Evolutionary conservation across 2,329 filamentous ascomycete genomes (phyloP).

Genomic region (Penicillium hesseltinei): DNA sequence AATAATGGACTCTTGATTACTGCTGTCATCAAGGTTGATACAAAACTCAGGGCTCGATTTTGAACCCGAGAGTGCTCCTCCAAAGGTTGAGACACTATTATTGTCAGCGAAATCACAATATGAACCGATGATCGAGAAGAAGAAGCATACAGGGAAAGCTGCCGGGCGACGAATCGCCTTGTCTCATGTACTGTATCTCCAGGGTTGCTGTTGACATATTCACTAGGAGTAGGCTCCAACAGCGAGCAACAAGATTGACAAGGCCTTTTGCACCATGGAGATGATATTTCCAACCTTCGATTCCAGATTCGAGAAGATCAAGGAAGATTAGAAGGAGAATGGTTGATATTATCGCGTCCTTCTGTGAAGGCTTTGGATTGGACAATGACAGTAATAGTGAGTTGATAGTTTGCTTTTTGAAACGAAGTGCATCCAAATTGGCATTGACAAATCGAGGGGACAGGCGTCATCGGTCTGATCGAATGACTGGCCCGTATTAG

Average conservation of each 20-base stretch:
- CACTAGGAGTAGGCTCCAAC: background rate
- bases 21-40: background rate
- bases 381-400: slow-evolving; percentile 12
- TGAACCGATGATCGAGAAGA: no score
- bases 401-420: slow-evolving; percentile 23
- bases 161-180: background rate
- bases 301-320: slow-evolving; percentile 10
- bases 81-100: background rate
- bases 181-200: background rate
- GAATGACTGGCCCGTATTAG: background rate
- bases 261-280: slow-evolving; percentile 4
- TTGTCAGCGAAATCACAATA: background rate
- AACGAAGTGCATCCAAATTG: slow-evolving; percentile 21
- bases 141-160: background rate
- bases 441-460: slow-evolving; percentile 4
- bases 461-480: background rate
- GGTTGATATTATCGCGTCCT: background rate
- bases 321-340: slow-evolving; percentile 8
- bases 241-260: background rate
- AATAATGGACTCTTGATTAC: background rate
- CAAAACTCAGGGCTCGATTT: background rate
- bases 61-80: background rate
- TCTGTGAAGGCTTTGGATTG: background rate
- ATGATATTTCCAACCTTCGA: slow-evolving; percentile 10
- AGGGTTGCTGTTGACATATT: background rate